These are phyloP conservation scores for Lasiosphaeris hirsuta DNA, from an alignment of 495 filamentous ascomycete genomes.

Conservation along the genomic window DNA sequence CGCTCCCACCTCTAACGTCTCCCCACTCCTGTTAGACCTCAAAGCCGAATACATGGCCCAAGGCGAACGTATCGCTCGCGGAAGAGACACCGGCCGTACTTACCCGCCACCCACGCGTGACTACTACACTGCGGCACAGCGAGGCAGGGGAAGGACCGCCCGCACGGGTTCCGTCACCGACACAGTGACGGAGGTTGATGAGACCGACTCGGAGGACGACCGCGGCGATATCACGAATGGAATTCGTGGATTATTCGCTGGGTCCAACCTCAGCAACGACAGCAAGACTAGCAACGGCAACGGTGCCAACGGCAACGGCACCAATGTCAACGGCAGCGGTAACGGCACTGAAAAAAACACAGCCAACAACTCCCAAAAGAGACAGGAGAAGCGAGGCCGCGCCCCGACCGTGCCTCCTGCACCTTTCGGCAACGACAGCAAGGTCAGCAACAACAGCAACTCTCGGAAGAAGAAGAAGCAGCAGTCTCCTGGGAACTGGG, in stretches of 20 bases:
- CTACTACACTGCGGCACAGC: not conserved
- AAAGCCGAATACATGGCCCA: conserved; percentile 24
- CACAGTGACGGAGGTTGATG: not conserved
- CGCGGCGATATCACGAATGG: not conserved
- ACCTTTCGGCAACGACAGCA: not conserved
- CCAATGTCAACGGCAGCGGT: too few relatives aligned
- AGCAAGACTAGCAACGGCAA: conserved; percentile 1
- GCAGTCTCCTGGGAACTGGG: not conserved
- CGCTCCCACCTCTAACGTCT: not conserved
- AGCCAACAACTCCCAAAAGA: too few relatives aligned
- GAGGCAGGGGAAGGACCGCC: not conserved
- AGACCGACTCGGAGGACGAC: conserved; percentile 1
- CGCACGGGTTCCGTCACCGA: not conserved
- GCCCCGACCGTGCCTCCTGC: too few relatives aligned
- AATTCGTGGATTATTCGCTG: too few relatives aligned
- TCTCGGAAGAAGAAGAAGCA: not conserved
- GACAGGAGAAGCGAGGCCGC: too few relatives aligned
- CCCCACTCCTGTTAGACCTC: conserved; percentile 19
- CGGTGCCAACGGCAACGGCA: not conserved
- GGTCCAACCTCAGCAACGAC: not conserved
- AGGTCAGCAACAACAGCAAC: conserved; percentile 2
- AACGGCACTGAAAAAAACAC: too few relatives aligned
- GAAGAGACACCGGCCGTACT: not conserved
- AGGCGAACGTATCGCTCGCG: conserved; percentile 15
- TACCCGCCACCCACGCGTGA: not conserved